A percentile compares a stretch with the other conserved stretches of the same genome.
Evolutionary conservation across 169 alveolate species (phyloP).

Genomic region (Babesia divergens): DNA sequence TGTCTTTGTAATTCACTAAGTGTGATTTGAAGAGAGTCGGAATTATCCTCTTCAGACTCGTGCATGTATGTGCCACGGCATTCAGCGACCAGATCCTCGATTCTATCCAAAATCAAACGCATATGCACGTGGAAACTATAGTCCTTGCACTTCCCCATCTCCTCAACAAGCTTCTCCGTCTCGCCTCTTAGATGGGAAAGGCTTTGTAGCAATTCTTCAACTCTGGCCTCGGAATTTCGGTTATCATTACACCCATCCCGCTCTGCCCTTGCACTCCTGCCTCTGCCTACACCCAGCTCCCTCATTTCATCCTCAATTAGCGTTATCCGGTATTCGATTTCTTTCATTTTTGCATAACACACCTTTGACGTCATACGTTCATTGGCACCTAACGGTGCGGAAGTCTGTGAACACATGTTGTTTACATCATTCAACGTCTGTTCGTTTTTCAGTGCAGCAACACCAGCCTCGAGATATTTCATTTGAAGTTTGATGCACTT

Average conservation of each 20-base stretch:
- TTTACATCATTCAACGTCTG: not conserved
- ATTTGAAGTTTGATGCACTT: constrained; percentile 18
- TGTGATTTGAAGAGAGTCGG: not conserved
- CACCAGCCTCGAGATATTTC: constrained; percentile 21
- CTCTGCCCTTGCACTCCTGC: not conserved
- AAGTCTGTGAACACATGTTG: not conserved
- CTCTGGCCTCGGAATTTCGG: not conserved
- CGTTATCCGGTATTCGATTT: constrained; percentile 7
- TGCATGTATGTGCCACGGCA: not conserved
- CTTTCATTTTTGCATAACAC: constrained; percentile 1
- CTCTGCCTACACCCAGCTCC: not conserved
- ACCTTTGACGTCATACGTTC: not conserved
- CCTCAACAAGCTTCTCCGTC: constrained; percentile 3
- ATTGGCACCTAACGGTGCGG: not conserved
- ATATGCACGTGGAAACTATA: not conserved
- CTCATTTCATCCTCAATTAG: constrained; percentile 41
- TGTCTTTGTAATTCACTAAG: not conserved
- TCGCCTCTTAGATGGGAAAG: constrained; percentile 1
- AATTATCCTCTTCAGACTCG: not conserved
- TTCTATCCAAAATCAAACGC: not conserved
- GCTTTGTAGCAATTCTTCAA: constrained; percentile 8
- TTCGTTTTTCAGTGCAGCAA: not conserved
- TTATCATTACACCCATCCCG: not conserved
- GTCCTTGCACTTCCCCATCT: not conserved
- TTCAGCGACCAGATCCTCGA: not conserved